Evolutionary conservation across 495 filamentous ascomycete species (phyloP), one percentile per base, ranked within the genome.

Genomic region (Aspergillus heteromorphus): DNA sequence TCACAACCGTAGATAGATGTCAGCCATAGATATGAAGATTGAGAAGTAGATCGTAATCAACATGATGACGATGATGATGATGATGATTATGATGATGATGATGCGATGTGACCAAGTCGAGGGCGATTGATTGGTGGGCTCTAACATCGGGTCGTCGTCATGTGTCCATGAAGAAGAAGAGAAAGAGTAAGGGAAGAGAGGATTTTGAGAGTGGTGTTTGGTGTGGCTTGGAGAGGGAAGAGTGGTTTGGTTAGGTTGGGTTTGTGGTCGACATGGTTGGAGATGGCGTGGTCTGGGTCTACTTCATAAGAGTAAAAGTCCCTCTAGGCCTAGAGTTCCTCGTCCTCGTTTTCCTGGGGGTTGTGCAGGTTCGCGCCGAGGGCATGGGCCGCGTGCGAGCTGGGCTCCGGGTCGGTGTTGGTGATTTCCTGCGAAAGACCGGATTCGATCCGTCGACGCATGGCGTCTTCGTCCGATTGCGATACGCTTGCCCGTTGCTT

Each of bases 401-500:
- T 17, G 20, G 18, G 10, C 23, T 29, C 40, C 23, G 55, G 13
- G 19, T 21, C 43, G 8, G 6, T 16, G 11, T 47, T 72, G 21
- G 65, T 72, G 34, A 71, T 69, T 10, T 67, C 63, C 11, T 69
- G 68, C 2, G 73, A 66, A 1, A 75, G 58, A 20, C 74, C 74
- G 5, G 76, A 58, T 17, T 70, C 72, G 18, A 82, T 73, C 20
- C 79, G 66, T 56, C 76, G 71, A 36, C 73, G 69, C 38, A 79
- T 64, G n/a, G 72, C 67, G 40, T 79, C 76, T 21, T 83, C 79
- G 54, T 85, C 83, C 16, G 80, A 68, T 23, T 76, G 81, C 25
- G 84, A 80, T 25, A 92, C 73, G 65, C 85, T 89, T 4, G 85
- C 83, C 16, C 91, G 76, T 18, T 89, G 86, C 67, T 89, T 92